Evolutionary conservation across 345 rosid genomes (phyloP), one percentile per base, ranked within the genome.

Genomic region (Arabidopsis suecica): DNA sequence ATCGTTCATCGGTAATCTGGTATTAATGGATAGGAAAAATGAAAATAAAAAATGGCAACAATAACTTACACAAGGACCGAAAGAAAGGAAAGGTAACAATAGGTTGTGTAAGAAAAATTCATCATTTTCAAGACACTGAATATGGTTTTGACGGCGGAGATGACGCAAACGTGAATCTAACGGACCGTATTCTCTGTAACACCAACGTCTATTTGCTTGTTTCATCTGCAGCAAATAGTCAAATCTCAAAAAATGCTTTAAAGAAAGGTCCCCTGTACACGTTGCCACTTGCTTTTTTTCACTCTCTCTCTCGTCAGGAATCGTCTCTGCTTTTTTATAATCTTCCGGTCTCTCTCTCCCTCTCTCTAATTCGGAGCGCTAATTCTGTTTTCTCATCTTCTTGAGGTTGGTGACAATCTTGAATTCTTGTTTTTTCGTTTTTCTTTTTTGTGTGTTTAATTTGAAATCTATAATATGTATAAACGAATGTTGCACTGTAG

Each of bases 131-230:
- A 71, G 13, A 30, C 11, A 5, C 10, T 25, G 18, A 9, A 16
- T 7, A 0, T 11, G 3, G 2, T 30, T 45, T 75, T 41, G 69
- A 76, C 79, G 65, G 71, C 18, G 22, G 10, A 28, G 75, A 76
- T 76, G 75, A 76, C 60, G 75, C 32, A 53, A 8, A 25, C 58
- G 8, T 14, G 50, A 76, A 76, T 76, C 75, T 76, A 76, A 76
- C 70, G 79, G 79, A 36, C 60, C 63, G 48, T 61, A 34, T 11
- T 53, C 58, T 69, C 70, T 36, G 80, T n/a, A 45, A 45, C 0
- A 54, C 18, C 32, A 45, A 69, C 33, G 60, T 45, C 64, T 68
- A 5, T 28, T 28, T 68, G 62, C 48, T 10, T 33, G 36, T 45
- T 44, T 54, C 59, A 61, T 41, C 23, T 45, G 54, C 4, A 34